A percentile compares a stretch with the other conserved stretches of the same genome.
Evolutionary conservation across 768 basidiomycete species (phyloP).

Genomic region (Suillus tomentosus): DNA sequence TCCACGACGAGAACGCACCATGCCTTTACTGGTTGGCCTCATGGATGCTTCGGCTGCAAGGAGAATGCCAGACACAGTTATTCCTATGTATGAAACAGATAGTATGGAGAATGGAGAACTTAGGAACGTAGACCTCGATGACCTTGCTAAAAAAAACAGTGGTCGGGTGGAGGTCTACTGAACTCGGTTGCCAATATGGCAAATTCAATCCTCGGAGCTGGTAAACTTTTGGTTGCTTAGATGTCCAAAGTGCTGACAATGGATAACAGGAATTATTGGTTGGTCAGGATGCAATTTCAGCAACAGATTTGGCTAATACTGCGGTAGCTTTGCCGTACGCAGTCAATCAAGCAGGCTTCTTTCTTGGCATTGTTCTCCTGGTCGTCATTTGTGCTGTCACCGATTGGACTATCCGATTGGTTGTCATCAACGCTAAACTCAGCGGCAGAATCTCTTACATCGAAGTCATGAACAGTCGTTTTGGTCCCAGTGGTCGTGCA

Average conservation of each 20-base stretch:
- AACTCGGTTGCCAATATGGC: constrained; percentile 93
- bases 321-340: constrained; percentile 87
- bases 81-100: too few relatives aligned
- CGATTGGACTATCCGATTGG: constrained; percentile 96
- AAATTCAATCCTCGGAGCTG: constrained; percentile 94
- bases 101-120: too few relatives aligned
- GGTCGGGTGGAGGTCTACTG: constrained; percentile 71
- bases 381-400: constrained; percentile 80
- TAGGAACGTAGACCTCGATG: constrained; percentile 46
- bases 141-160: constrained; percentile 63
- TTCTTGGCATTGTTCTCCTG: constrained; percentile 83
- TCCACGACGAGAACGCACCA: constrained; percentile 48
- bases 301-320: constrained; percentile 14
- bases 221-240: constrained; percentile 39
- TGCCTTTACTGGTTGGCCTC: too few relatives aligned
- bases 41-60: too few relatives aligned
- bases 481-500: constrained; percentile 87
- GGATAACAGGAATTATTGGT: constrained; percentile 70
- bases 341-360: constrained; percentile 90
- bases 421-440: constrained; percentile 94
- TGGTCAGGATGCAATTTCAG: constrained; percentile 21
- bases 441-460: constrained; percentile 92
- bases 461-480: constrained; percentile 92
- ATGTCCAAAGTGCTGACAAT: constrained; percentile 19
- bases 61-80: too few relatives aligned